Evolutionary conservation across 2,329 filamentous ascomycete genomes (phyloP).

Genomic region (Aureobasidium sp.): DNA sequence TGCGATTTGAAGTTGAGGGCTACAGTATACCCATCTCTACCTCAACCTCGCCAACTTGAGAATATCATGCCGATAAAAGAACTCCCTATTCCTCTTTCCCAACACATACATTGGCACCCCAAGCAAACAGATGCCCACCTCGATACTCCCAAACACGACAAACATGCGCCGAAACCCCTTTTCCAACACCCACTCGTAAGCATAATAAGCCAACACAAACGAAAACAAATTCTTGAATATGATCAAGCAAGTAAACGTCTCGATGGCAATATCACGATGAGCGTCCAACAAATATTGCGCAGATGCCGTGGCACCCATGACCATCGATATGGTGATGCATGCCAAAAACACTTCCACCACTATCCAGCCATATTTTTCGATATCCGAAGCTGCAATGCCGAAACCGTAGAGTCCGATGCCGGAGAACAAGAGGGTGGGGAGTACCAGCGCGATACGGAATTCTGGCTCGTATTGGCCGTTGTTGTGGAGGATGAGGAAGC

Average conservation of each 20-base stretch:
- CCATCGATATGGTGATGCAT: slow-evolving; percentile 80
- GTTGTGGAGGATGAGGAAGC: slow-evolving; percentile 63
- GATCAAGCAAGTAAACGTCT: slow-evolving; percentile 81
- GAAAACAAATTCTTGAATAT: slow-evolving; percentile 95
- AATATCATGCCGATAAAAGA: slow-evolving; percentile 7
- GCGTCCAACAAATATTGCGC: slow-evolving; percentile 88
- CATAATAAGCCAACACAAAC: slow-evolving; percentile 59
- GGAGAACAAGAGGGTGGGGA: slow-evolving; percentile 72
- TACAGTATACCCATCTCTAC: neutral
- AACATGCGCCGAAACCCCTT: neutral
- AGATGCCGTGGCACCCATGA: slow-evolving; percentile 77
- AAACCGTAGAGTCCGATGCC: slow-evolving; percentile 78
- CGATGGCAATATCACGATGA: slow-evolving; percentile 76
- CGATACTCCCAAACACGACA: slow-evolving; percentile 4
- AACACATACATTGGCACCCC: slow-evolving; percentile 9
- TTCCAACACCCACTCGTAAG: slow-evolving; percentile 3
- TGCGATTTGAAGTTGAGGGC: no score
- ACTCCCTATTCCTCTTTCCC: slow-evolving; percentile 10
- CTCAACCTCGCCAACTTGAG: neutral
- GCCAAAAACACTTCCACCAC: slow-evolving; percentile 75
- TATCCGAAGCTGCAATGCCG: slow-evolving; percentile 60
- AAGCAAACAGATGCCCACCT: slow-evolving; percentile 1
- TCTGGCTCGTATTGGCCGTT: slow-evolving; percentile 83
- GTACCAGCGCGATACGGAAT: slow-evolving; percentile 73
- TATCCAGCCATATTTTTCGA: slow-evolving; percentile 56